phyloP scores from a whole-genome alignment of 2,329 filamentous ascomycete genomes.

The Coniochaeta sp. region DNA sequence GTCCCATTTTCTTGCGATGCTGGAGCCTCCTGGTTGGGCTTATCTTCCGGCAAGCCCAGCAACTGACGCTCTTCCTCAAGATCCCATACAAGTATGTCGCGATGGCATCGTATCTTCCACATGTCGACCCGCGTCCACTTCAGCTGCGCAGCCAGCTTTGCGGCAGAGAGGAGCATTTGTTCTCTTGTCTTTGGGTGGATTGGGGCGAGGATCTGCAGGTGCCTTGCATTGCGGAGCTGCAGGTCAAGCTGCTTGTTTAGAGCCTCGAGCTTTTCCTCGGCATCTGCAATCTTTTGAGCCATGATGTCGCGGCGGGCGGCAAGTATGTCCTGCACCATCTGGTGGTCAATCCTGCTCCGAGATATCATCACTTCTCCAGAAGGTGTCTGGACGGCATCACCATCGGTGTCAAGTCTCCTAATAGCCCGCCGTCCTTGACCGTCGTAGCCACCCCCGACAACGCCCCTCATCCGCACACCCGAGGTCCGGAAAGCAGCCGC shows the following conservation, averaged over 20 bases:
- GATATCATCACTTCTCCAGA: slow-evolving; percentile 68
- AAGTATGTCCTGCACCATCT: slow-evolving; percentile 82
- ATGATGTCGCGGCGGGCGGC: slow-evolving; percentile 77
- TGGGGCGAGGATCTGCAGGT: slow-evolving; percentile 80
- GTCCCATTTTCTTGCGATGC: slow-evolving; percentile 9
- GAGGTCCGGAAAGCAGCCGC: slow-evolving; percentile 89
- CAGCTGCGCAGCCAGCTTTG: slow-evolving; percentile 75
- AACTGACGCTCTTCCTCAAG: slow-evolving; percentile 66
- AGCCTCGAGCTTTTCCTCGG: slow-evolving; percentile 67
- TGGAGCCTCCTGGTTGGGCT: slow-evolving; percentile 5
- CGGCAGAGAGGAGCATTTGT: slow-evolving; percentile 75
- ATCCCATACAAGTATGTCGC: slow-evolving; percentile 79
- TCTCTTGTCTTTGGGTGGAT: slow-evolving; percentile 88
- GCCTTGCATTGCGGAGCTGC: slow-evolving; percentile 80
- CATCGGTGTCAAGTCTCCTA: slow-evolving; percentile 60
- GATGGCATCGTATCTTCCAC: slow-evolving; percentile 85
- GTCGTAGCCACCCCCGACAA: slow-evolving; percentile 78
- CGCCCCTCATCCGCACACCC: slow-evolving; percentile 82
- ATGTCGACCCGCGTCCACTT: slow-evolving; percentile 95
- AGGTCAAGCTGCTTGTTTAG: slow-evolving; percentile 73
- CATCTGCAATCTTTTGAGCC: slow-evolving; percentile 72
- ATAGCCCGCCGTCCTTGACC: slow-evolving; percentile 69
- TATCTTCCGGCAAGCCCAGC: slow-evolving; percentile 23
- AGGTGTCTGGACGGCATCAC: slow-evolving; percentile 57
- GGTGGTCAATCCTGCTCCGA: slow-evolving; percentile 66